A percentile compares a stretch with the other conserved stretches of the same genome.
These are phyloP conservation scores for Dillenia suffruticosa DNA, from an alignment of 164 flowering plant genomes.

Conservation along the genomic window DNA sequence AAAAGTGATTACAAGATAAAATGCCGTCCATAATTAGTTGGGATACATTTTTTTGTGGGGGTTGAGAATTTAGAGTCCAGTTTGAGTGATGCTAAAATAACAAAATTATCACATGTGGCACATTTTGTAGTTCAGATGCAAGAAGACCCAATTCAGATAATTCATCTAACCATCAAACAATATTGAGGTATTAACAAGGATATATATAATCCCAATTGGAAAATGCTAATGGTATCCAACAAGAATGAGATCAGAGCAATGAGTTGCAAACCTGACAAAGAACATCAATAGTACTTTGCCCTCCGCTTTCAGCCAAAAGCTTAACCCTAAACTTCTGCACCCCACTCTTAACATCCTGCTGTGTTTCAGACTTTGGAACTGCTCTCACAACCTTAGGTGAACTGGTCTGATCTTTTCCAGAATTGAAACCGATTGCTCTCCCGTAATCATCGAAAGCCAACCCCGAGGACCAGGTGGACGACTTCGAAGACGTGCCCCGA, in stretches of 20 bases:
- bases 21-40: too few relatives aligned
- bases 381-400: slow-evolving; percentile 73
- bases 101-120: too few relatives aligned
- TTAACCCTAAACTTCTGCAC: slow-evolving; percentile 93
- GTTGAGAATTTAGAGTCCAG: too few relatives aligned
- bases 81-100: too few relatives aligned
- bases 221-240: background rate
- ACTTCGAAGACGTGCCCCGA: slow-evolving; percentile 68
- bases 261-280: slow-evolving; percentile 79
- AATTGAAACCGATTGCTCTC: slow-evolving; percentile 37
- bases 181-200: too few relatives aligned
- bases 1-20: too few relatives aligned
- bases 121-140: too few relatives aligned
- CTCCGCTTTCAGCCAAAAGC: slow-evolving; percentile 75
- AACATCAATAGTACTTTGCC: slow-evolving; percentile 86
- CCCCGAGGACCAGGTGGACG: slow-evolving; percentile 55
- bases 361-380: slow-evolving; percentile 74
- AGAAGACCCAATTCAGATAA: too few relatives aligned
- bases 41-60: too few relatives aligned
- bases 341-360: slow-evolving; percentile 72
- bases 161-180: too few relatives aligned
- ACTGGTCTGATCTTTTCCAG: slow-evolving; percentile 23
- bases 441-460: slow-evolving; percentile 87
- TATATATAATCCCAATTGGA: too few relatives aligned
- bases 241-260: background rate